Base-by-base conservation (phyloP, 768 basidiomycete species). In the Austroboletus festivus region DNA sequence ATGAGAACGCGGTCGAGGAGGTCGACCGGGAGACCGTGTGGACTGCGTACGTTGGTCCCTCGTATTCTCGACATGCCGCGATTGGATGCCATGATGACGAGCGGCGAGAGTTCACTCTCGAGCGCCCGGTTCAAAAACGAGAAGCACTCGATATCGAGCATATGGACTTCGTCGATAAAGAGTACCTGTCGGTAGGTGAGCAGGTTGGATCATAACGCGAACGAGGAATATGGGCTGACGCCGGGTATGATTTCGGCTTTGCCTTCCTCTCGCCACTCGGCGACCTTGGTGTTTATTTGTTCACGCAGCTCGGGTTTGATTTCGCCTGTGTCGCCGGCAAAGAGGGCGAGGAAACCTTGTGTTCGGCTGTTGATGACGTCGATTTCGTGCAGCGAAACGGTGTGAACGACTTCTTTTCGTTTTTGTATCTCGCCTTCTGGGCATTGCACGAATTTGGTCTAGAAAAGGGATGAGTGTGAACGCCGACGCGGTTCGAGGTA, bases 101-200 rank as follows among this genome's bases (percentile, higher is more conserved):
- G 96, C 0, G 96, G 96, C 3, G 96, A 93, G 85, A 99, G 92
- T 3, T 90, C 84, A 0, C 93, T 93, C 69, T 98, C 96, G 39
- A 99, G 79, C 9, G 97, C 80, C 11, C 93, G 86, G 68, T 98
- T 98, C 31, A 99, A 80, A 71, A 95, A 99, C 5, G 96, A 97
- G 74, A 98, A 99, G 68, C 94, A 97, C 68, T 99, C 96, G 60
- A 98, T 94, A 67, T 99, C 96, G 51, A 99, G 83, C 95, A 98
- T 98, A 72, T 99, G 96, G 20, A 98, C 95, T 93, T 96, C 13
- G 10, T 66, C n/a, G 60, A 28, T 24, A 10, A 19, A 40, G 31
- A 13, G 23, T 10, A 18, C 9, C 9, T n/a, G 52, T 20, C 38
- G 26, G 19, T 41, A 42, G 48, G 34, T 5, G 61, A 79, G 50